Base-by-base conservation (phyloP, 176 grass and related monocot species). In the Tillandsia fasciculata region DNA sequence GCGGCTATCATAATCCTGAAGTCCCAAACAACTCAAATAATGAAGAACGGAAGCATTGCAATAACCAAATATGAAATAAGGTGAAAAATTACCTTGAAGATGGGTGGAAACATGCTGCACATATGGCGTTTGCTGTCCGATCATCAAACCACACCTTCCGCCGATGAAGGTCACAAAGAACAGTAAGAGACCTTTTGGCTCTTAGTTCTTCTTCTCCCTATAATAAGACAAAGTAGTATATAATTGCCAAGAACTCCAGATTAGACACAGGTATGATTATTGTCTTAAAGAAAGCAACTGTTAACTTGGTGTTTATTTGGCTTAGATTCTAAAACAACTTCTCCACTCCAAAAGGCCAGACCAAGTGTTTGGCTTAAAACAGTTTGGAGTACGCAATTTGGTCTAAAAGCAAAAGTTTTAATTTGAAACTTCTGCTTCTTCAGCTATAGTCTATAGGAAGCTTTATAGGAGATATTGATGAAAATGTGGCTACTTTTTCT, bases 111-210 rank as follows among this genome's bases (percentile, higher is more conserved):
- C 86, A 97, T 64, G 94, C 89, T 72, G 84, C 76, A 52, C 94
- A 97, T 77, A 97, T 90, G 72, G 75, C 86, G 87, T 92, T 97
- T 71, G 89, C 73, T 68, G 89, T 92, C 28, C 89, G 82, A 3
- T 97, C 94, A 79, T 97, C 89, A 79, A 97, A 92, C 94, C 94
- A 97, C 28, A 97, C 94, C 53, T 81, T 87, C 52, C 94, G 73
- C 65, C 79, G 80, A 71, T 97, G 94, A 74, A 97, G 84, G 80
- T 97, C 94, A 51, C 94, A 97, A 5, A 87, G 49, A 77, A 92
- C 81, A 83, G 77, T 89, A 68, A 97, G 88, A 54, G 94, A 86
- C 51, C 94, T 87, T 77, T 97, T 97, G 54, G 89, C 94, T 68
- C 74, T 91, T 2, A 69, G 81, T 63, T 97, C 94, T 79, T 97